Conservation (phyloP, 129 eudicot species). For the Flaveria robusta region DNA sequence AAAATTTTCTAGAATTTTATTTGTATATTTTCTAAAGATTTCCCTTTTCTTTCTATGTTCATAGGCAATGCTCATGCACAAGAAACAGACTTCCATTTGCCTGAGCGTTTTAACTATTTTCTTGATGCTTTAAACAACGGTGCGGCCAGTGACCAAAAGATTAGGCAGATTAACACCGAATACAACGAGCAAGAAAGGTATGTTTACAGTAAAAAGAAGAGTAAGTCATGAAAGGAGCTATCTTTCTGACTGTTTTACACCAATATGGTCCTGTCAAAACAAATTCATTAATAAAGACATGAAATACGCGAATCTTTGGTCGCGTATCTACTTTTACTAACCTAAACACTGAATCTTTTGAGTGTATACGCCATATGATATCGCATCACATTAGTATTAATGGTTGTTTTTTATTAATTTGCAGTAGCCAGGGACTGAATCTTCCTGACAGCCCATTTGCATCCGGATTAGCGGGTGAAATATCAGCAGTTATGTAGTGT, state of each 20-base stretch:
- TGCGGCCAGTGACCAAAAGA: constrained; percentile 43
- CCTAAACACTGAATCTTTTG: too few relatives aligned
- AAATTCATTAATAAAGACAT: neutral
- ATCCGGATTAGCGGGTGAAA: constrained; percentile 51
- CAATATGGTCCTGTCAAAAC: neutral
- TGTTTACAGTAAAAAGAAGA: neutral
- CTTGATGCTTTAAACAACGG: constrained; percentile 53
- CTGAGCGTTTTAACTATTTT: constrained; percentile 45
- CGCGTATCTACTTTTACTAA: neutral
- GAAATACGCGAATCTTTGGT: neutral
- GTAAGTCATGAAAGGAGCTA: neutral
- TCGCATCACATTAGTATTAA: neutral
- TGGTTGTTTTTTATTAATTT: neutral
- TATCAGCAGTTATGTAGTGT: constrained; percentile 55
- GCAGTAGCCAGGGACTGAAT: constrained; percentile 59
- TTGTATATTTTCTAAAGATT: neutral
- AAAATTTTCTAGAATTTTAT: neutral
- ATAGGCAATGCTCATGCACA: constrained; percentile 33
- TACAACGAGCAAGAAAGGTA: constrained; percentile 68
- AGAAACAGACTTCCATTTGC: constrained; percentile 35
- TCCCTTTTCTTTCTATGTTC: neutral
- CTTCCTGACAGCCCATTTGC: constrained; percentile 80
- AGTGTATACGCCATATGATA: too few relatives aligned
- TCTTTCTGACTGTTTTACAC: neutral
- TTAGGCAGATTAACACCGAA: constrained; percentile 46